Evolutionary conservation across 2,329 filamentous ascomycete genomes (phyloP), one percentile per base, ranked within the genome.

Genomic region (Emmonsiellopsis sp.): DNA sequence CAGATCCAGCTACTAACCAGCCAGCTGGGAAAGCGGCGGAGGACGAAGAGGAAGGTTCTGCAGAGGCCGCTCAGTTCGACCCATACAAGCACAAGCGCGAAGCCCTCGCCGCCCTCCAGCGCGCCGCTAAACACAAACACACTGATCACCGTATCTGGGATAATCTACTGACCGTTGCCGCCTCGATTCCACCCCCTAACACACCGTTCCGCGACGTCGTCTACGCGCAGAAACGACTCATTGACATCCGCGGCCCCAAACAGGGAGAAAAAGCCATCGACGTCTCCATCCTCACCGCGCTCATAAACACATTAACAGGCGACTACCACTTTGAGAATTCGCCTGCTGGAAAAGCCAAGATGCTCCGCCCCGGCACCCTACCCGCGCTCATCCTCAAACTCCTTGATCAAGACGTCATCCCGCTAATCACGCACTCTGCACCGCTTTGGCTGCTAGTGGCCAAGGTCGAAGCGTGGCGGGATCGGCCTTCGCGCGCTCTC

Each of bases 71-170:
- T 27, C 21, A 27, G 5, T 27, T 27, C 21, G 80, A 85, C 57
- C 81, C 83, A 0, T 76, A 82, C 37, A 77, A 77, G 47, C 76
- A 88, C 51, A 79, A 90, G 1, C 74, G 79, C 0, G 88, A 95
- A 65, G 84, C 93, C 0, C 80, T 98, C 0, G 76, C 81, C 5
- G 92, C 93, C 0, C 88, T 95, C 69, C 93, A 95, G 66, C 86
- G 87, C 58, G 93, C 91, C 8, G 89, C 91, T 0, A 79, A 81
- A 4, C 80, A 95, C 27, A 89, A 94, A 49, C 81, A 88, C 68
- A 85, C 90, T 61, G 92, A 92, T 71, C 88, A 86, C 79, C 84
- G 88, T 61, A 96, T 98, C 68, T 97, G 92, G 92, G 88, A 95
- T 66, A 98, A 98, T 63, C 86, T 97, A 13, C 81, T 98, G 54